Conservation (phyloP, 2,329 filamentous ascomycete species). For the Colletotrichum sp. region DNA sequence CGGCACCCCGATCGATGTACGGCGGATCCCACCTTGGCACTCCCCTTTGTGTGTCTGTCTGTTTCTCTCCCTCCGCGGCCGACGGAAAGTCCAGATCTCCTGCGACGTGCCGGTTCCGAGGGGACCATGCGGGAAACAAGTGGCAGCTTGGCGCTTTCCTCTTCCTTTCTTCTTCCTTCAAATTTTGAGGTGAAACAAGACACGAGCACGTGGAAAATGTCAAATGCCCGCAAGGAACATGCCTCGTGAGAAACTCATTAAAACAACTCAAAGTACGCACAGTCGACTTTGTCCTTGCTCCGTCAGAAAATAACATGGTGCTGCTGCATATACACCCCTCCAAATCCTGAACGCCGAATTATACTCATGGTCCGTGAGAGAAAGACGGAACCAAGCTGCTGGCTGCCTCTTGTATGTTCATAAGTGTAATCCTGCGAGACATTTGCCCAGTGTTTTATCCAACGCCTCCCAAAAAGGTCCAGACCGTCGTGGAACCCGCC, state of each 20-base stretch:
- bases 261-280: background rate
- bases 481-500: conserved; percentile 11
- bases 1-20: background rate
- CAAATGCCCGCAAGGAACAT: background rate
- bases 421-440: background rate
- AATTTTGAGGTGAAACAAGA: background rate
- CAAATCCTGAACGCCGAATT: background rate
- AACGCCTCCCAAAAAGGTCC: conserved; percentile 3
- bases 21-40: background rate
- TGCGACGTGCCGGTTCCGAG: background rate
- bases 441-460: background rate
- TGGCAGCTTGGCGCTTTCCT: background rate
- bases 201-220: background rate
- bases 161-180: background rate
- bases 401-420: background rate
- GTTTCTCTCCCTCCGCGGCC: background rate
- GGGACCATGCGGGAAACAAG: background rate
- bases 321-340: background rate
- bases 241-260: background rate
- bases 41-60: background rate
- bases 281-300: background rate
- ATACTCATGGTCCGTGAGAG: background rate
- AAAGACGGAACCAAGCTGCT: background rate
- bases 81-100: background rate
- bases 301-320: background rate